phyloP scores from a whole-genome alignment of 164 flowering plant species.

The Pachysandra terminalis region DNA sequence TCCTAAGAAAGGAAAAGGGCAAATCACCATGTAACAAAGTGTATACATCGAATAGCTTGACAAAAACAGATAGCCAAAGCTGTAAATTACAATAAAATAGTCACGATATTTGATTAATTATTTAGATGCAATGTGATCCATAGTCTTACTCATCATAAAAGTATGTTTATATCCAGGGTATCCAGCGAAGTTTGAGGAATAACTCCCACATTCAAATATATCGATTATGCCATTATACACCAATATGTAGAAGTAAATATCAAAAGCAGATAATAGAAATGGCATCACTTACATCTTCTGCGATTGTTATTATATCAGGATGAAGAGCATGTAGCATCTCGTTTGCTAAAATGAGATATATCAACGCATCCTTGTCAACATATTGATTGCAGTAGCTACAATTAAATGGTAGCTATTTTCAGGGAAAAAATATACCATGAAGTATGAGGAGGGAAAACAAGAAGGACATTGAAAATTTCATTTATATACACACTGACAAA shows the following conservation, averaged over 20 bases:
- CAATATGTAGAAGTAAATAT: background rate
- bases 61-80: too few species aligned
- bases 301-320: conserved; percentile 88
- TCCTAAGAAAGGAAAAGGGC: too few species aligned
- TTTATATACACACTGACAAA: background rate
- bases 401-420: background rate
- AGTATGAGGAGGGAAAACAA: background rate
- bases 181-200: background rate
- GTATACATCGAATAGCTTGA: too few species aligned
- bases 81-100: too few species aligned
- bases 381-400: conserved; percentile 91
- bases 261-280: background rate
- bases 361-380: conserved; percentile 88
- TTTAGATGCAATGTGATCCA: background rate
- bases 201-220: background rate
- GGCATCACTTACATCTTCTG: conserved; percentile 80
- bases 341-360: conserved; percentile 89
- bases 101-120: too few species aligned
- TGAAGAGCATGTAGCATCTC: conserved; percentile 76
- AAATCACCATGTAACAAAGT: too few species aligned
- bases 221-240: background rate
- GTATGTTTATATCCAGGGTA: background rate
- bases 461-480: background rate
- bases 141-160: background rate
- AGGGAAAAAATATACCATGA: background rate